Percentiles rank a stretch among this genome's conserved stretches.
These are phyloP conservation scores for Ceratorhiza oryzae-sativae DNA, from an alignment of 1,284 basidiomycete genomes.

Conservation along the genomic window DNA sequence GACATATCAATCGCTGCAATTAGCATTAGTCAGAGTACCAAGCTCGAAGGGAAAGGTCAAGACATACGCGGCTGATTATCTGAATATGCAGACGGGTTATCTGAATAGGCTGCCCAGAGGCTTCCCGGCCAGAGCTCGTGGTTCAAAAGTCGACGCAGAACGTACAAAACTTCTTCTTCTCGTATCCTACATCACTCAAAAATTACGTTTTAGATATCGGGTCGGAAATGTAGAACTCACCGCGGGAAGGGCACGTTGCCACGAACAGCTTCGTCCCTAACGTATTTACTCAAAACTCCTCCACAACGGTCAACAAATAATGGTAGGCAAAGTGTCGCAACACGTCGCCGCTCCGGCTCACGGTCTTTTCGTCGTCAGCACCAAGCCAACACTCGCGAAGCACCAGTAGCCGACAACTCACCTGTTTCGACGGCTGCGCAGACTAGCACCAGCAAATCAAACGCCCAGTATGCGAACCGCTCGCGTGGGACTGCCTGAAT, in stretches of 20 bases:
- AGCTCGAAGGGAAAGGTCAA: neutral
- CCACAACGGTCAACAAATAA: slow-evolving; percentile 77
- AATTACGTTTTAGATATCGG: neutral
- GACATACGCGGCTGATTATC: slow-evolving; percentile 62
- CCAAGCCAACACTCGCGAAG: neutral
- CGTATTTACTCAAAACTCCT: slow-evolving; percentile 70
- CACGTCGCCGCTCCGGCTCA: slow-evolving; percentile 63
- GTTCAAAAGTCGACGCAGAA: slow-evolving; percentile 76
- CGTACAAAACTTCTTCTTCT: slow-evolving; percentile 89
- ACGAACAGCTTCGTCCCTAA: slow-evolving; percentile 82
- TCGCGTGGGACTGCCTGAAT: slow-evolving; percentile 72
- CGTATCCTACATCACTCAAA: slow-evolving; percentile 65
- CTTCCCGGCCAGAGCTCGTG: slow-evolving; percentile 75
- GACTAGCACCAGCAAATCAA: slow-evolving; percentile 84
- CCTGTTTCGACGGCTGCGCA: slow-evolving; percentile 72
- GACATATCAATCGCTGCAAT: slow-evolving; percentile 56
- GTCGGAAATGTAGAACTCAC: slow-evolving; percentile 52
- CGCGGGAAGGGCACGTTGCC: slow-evolving; percentile 86
- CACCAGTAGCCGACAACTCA: neutral
- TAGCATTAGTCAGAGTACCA: neutral
- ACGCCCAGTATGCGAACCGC: slow-evolving; percentile 91
- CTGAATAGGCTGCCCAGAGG: slow-evolving; percentile 75
- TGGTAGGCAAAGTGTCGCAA: slow-evolving; percentile 74
- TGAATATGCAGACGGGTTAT: slow-evolving; percentile 63
- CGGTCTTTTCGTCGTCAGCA: slow-evolving; percentile 57